Base-by-base conservation (phyloP, 768 basidiomycete genomes). In the Russula compacta region DNA sequence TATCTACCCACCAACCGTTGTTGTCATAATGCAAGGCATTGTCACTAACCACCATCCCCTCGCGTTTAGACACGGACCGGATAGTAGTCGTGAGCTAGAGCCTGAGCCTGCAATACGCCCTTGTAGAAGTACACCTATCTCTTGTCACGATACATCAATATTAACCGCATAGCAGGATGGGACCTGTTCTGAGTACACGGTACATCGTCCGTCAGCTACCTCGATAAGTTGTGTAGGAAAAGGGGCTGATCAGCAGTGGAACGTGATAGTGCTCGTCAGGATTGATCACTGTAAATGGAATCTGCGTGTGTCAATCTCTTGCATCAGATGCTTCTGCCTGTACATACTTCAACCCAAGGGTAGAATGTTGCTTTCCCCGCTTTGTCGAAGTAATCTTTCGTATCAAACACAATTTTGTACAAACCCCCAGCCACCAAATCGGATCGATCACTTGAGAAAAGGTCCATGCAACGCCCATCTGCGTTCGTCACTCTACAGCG, bases 161-260 rank as follows among this genome's bases (percentile, higher is more conserved):
- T 63, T 49, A 53, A 48, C 29, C 35, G 43, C 44, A 63, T 53
- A 51, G 56, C 52, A 64, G 39, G 33, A 53, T 19, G 42, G 17
- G 48, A 46, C 32, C 11, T 42, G 40, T 32, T 4, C 29, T 32
- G 36, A 19, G 46, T 42, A 42, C 33, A 39, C 21, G 35, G 35
- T 54, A 21, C 14, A 49, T 19, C 24, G 19, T 24, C 39, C 17
- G 19, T 68, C 67, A 92, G 72, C 90, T 95, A n/a, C 94, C 94
- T 64, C 92, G 78, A 70, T 95, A 97, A 6, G 94, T 95, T 14
- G 93, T 94, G 71, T 84, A 97, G 4, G 88, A 89, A 73, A 86
- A 92, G 5, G 93, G 92, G 71, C 90, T 95, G 69, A 95, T 86
- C 14, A 97, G 73, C n/a, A 97, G 76, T 0, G 94, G 94, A 55